Evolutionary conservation across 2,329 filamentous ascomycete genomes (phyloP).

Genomic region (Cladosporium sp.): DNA sequence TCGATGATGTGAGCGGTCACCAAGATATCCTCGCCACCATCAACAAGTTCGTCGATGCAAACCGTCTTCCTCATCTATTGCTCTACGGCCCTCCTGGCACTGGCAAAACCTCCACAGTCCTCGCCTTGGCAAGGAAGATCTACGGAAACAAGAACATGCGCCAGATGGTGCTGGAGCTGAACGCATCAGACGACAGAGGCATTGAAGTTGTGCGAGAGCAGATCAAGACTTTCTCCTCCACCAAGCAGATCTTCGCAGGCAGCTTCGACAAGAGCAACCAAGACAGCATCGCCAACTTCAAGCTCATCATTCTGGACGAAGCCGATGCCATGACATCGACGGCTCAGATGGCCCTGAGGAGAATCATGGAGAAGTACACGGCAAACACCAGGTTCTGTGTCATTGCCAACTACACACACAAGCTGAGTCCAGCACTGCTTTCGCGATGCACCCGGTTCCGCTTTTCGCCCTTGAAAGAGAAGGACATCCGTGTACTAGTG

Average conservation of each 20-base stretch:
- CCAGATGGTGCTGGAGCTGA: slow-evolving; percentile 97
- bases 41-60: slow-evolving; percentile 94
- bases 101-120: slow-evolving; percentile 93
- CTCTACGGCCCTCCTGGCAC: slow-evolving; percentile 96
- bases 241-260: slow-evolving; percentile 84
- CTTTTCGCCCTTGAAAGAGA: slow-evolving; percentile 88
- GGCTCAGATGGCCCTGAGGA: slow-evolving; percentile 91
- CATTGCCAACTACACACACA: slow-evolving; percentile 98
- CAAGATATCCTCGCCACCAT: slow-evolving; percentile 96
- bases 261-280: slow-evolving; percentile 33
- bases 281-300: slow-evolving; percentile 67
- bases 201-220: slow-evolving; percentile 98
- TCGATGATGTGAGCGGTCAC: slow-evolving; percentile 92
- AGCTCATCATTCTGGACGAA: slow-evolving; percentile 96
- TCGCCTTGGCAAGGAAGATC: slow-evolving; percentile 87
- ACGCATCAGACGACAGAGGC: slow-evolving; percentile 93
- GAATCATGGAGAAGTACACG: slow-evolving; percentile 99
- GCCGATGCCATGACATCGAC: slow-evolving; percentile 99
- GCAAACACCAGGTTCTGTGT: slow-evolving; percentile 97
- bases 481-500: slow-evolving; percentile 77
- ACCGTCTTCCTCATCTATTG: slow-evolving; percentile 89
- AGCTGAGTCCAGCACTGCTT: slow-evolving; percentile 85
- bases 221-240: slow-evolving; percentile 98
- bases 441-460: slow-evolving; percentile 92
- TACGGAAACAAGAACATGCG: slow-evolving; percentile 90